Percentiles rank a stretch among this genome's conserved stretches.
phyloP scores from a whole-genome alignment of 140 eudicot genomes.

The Senecio squalidus region DNA sequence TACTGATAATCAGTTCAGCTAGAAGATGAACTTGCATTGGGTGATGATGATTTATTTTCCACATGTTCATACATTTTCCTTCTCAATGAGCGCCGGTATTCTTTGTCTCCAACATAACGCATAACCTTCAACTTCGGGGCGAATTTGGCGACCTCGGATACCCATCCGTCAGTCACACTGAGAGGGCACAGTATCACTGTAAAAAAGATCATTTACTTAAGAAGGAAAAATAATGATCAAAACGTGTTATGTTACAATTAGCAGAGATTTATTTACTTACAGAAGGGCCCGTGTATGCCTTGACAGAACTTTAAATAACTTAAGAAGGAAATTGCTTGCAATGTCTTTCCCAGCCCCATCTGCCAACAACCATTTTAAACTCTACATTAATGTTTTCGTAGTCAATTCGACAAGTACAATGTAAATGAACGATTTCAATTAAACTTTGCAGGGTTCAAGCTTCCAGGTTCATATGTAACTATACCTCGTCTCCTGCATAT shows the following conservation, averaged over 20 bases:
- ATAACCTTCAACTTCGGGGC: constrained; percentile 66
- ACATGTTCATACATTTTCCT: constrained; percentile 56
- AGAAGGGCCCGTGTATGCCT: constrained; percentile 65
- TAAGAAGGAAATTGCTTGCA: constrained; percentile 86
- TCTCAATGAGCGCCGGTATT: constrained; percentile 57
- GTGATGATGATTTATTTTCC: constrained; percentile 30
- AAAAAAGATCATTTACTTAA: not conserved
- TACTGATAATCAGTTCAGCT: not conserved
- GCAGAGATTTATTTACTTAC: constrained; percentile 35
- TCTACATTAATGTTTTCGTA: not conserved
- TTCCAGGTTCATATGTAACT: constrained; percentile 14
- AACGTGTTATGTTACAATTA: not conserved
- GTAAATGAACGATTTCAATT: not conserved
- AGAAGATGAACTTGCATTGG: constrained; percentile 45
- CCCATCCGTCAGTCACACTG: constrained; percentile 94
- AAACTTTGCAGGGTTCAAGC: constrained; percentile 7
- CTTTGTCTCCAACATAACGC: constrained; percentile 83
- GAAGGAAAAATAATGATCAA: not conserved
- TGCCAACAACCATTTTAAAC: constrained; percentile 26
- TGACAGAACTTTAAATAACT: constrained; percentile 64
- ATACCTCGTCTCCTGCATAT: constrained; percentile 80
- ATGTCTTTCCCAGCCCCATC: constrained; percentile 99
- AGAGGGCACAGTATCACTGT: constrained; percentile 97
- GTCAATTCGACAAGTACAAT: constrained; percentile 9
- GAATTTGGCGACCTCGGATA: constrained; percentile 68